phyloP scores from a whole-genome alignment of 192 early-diverging fungal genomes.

The Backusella liffmaniae region DNA sequence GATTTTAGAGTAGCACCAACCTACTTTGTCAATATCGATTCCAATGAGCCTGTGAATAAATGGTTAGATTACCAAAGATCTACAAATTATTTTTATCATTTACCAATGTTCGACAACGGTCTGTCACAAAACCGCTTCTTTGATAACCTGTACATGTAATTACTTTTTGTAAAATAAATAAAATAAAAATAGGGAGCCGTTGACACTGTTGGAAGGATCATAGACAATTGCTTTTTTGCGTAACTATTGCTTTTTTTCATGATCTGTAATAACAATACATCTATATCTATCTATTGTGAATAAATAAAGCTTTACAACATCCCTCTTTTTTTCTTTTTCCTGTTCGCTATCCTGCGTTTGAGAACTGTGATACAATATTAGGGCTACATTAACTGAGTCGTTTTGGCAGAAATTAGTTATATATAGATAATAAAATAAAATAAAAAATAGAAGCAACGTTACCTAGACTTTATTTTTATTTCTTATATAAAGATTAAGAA shows the following conservation, averaged over 20 bases:
- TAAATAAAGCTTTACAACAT: not conserved
- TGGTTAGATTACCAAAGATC: slow-evolving; percentile 5
- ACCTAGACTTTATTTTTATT: not conserved
- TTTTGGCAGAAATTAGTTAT: slow-evolving; percentile 3
- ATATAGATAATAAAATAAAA: not conserved
- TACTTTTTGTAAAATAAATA: not conserved
- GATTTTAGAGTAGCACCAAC: not conserved
- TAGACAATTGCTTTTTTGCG: not conserved
- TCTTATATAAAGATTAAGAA: not conserved
- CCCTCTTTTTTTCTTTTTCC: not conserved
- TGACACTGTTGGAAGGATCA: not conserved
- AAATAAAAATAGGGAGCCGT: not conserved
- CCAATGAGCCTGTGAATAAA: not conserved
- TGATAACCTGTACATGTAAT: not conserved
- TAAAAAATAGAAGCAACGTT: not conserved
- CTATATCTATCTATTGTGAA: not conserved
- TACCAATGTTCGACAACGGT: not conserved
- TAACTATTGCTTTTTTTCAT: not conserved
- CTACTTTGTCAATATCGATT: not conserved
- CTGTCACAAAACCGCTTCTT: not conserved
- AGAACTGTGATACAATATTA: not conserved
- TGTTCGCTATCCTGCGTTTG: not conserved
- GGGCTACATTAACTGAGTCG: not conserved
- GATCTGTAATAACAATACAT: not conserved
- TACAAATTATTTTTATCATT: not conserved